Evolutionary conservation across 768 basidiomycete genomes (phyloP), one percentile per base, ranked within the genome.

Genomic region (Scleroderma bovista): DNA sequence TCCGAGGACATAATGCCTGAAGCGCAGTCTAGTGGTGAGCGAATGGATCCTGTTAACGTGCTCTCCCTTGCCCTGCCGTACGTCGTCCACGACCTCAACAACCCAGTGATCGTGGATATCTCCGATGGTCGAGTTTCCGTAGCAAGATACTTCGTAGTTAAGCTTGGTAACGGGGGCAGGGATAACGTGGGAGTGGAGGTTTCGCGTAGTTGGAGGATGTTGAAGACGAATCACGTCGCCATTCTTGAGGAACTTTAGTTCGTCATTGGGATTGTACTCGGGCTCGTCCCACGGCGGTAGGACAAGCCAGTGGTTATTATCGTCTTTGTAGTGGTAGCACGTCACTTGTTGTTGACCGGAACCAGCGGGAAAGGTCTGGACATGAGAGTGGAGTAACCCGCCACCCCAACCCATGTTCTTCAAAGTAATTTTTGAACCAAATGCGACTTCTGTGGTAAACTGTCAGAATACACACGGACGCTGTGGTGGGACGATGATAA

Each of bases 331-430:
- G 72, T 99, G 96, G 66, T 98, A 99, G 69, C 96, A 99, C 0
- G 96, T 98, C 3, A 98, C 84, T 68, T 99, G 96, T 60, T 98
- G 96, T 63, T 98, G 96, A 50, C 73, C 72, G 0, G 93, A 96
- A 12, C 95, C 96, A 19, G 84, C 75, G 1, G 96, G 96, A 65
- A 84, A 96, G 1, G 91, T 85, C 61, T 97, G 95, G n/a, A 93
- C 79, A 65, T 99, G 96, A 4, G 95, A 98, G 65, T 99, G 96
- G 3, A 99, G 74, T 4, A 99, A 77, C 23, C 96, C 96, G 45
- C 96, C 96, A 15, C 95, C 96, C 76, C 88, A 99, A 11, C 93
- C 96, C 78, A 96, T 89, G 67, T 96, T 98, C 67, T 98, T 98
- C 20, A 99, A 71, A 0, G 95, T 94, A 48, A 98, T 58, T 63